Percentiles rank a stretch among this genome's conserved stretches.
Conservation (phyloP, 805 yeast species). For the Metschnikowia peoriensis region DNA sequence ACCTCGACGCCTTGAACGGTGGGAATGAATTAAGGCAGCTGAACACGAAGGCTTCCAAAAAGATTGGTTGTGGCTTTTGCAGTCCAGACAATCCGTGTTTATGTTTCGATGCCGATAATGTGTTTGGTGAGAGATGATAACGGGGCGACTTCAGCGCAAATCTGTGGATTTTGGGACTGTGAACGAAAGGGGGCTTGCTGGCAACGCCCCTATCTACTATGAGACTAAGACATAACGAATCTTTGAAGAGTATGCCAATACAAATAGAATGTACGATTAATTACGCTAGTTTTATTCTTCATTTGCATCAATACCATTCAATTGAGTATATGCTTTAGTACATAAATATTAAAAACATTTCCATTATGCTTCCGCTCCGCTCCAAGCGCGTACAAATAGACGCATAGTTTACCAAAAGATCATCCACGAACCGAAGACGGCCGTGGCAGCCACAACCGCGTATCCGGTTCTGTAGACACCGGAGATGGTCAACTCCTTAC, state of each 20-base stretch:
- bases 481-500: constrained; percentile 71
- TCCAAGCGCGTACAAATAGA: background rate
- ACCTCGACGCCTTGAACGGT: background rate
- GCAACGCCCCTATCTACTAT: background rate
- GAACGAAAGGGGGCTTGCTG: background rate
- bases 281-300: background rate
- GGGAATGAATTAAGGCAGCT: constrained; percentile 6
- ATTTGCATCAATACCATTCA: constrained; percentile 3
- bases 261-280: background rate
- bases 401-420: constrained; percentile 35
- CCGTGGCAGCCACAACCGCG: constrained; percentile 67
- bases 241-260: background rate
- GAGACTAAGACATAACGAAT: background rate
- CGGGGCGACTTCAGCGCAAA: background rate
- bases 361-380: background rate
- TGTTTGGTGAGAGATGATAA: constrained; percentile 15
- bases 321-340: constrained; percentile 7
- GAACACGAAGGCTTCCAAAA: constrained; percentile 7
- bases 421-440: constrained; percentile 56
- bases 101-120: constrained; percentile 38
- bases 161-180: background rate
- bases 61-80: constrained; percentile 36
- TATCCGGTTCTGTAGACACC: constrained; percentile 95
- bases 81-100: constrained; percentile 39
- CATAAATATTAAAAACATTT: background rate